A percentile compares a stretch with the other conserved stretches of the same genome.
phyloP scores from a whole-genome alignment of 1,139 yeast genomes.

The Pichia sp. region DNA sequence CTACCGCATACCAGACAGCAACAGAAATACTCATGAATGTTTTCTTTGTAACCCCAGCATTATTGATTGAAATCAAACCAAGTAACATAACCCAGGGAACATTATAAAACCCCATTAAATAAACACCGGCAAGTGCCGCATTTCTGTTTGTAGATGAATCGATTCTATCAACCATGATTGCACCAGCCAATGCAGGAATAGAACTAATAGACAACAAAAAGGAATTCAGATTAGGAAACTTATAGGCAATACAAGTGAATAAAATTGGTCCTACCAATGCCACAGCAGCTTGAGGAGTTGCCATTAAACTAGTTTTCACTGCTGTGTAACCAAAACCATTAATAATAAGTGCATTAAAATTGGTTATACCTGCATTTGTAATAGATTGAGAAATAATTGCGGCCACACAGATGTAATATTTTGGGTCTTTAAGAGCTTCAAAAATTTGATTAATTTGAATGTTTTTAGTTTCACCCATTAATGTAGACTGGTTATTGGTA shows the following conservation, averaged over 20 bases:
- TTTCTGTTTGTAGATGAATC: constrained; percentile 35
- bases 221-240: constrained; percentile 13
- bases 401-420: constrained; percentile 36
- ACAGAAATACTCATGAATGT: constrained; percentile 35
- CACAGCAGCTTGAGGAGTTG: constrained; percentile 22
- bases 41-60: constrained; percentile 13
- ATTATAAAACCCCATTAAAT: constrained; percentile 14
- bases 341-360: constrained; percentile 24
- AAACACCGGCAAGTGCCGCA: constrained; percentile 24
- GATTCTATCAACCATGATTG: constrained; percentile 11
- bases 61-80: constrained; percentile 11
- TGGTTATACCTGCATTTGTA: constrained; percentile 39
- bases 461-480: constrained; percentile 10
- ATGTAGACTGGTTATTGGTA: constrained; percentile 27
- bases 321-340: constrained; percentile 24
- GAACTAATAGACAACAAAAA: constrained; percentile 7
- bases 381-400: constrained; percentile 36
- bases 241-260: constrained; percentile 7
- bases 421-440: constrained; percentile 39
- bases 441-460: constrained; percentile 32
- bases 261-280: constrained; percentile 11
- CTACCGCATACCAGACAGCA: constrained; percentile 62
- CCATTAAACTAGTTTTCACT: constrained; percentile 21
- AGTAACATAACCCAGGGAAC: constrained; percentile 11
- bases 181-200: constrained; percentile 20